These are phyloP conservation scores for Teratosphaeria viscida DNA, from an alignment of 2,329 filamentous ascomycete genomes.

Conservation along the genomic window DNA sequence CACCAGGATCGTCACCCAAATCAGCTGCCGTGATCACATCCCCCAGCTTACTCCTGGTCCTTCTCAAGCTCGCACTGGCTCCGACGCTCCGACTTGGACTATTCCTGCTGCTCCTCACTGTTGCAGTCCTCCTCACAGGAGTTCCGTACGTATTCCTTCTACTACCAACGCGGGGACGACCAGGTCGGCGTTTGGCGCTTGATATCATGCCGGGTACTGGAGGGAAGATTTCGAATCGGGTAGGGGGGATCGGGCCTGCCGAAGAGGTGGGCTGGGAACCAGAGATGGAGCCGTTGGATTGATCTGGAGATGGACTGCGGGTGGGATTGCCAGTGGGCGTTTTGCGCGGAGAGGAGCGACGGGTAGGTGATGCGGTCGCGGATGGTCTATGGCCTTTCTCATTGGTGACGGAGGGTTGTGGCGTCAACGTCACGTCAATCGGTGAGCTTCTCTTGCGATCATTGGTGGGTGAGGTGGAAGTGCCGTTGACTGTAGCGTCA, in stretches of 20 bases:
- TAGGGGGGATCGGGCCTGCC: constrained; percentile 49
- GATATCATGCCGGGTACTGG: constrained; percentile 44
- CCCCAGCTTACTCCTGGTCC: constrained; percentile 36
- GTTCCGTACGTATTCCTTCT: constrained; percentile 16
- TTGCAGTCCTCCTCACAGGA: constrained; percentile 11
- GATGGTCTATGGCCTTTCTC: constrained; percentile 12
- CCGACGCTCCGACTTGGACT: constrained; percentile 4
- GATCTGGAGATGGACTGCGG: constrained; percentile 10
- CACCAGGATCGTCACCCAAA: constrained; percentile 6
- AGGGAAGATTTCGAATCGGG: constrained; percentile 70
- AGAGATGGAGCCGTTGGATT: constrained; percentile 10
- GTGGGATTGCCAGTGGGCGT: constrained; percentile 18
- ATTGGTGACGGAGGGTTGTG: constrained; percentile 16
- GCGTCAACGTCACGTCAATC: constrained; percentile 13
- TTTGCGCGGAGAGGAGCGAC: constrained; percentile 23
- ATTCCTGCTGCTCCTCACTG: constrained; percentile 1
- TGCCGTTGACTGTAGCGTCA: constrained; percentile 10
- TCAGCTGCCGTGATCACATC: constrained; percentile 19
- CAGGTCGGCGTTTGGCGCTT: constrained; percentile 22
- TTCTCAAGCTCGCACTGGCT: constrained; percentile 13
- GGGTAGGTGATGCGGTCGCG: constrained; percentile 5
- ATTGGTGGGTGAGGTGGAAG: constrained; percentile 3
- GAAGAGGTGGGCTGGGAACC: constrained; percentile 17
- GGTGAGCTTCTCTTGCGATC: not conserved
- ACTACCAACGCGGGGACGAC: constrained; percentile 17